phyloP scores from a whole-genome alignment of 2,329 filamentous ascomycete genomes.

The Fusarium oligoseptatum region DNA sequence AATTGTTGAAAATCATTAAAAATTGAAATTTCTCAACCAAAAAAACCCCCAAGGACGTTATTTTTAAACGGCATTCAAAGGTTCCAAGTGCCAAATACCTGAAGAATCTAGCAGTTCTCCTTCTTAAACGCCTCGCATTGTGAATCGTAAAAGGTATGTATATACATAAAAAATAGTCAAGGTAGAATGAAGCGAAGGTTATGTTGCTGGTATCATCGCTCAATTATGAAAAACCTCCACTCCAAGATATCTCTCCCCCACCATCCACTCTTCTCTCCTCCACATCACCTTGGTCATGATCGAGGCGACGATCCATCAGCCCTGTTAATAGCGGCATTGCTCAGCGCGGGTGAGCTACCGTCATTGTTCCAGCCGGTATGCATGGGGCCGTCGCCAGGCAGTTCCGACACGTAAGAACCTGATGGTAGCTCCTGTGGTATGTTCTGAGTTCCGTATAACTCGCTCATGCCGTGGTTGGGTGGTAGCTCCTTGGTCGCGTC shows the following conservation, averaged over 20 bases:
- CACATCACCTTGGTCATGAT: slow-evolving; percentile 2
- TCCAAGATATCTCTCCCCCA: not conserved
- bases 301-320: not conserved
- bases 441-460: slow-evolving; percentile 24
- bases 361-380: not conserved
- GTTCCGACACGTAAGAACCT: slow-evolving; percentile 7
- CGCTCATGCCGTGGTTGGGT: slow-evolving; percentile 2
- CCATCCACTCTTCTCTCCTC: not conserved
- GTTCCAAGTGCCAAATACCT: not conserved
- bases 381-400: slow-evolving; percentile 20
- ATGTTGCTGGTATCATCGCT: slow-evolving; percentile 14
- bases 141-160: not conserved
- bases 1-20: not conserved
- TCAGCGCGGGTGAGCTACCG: slow-evolving; percentile 1
- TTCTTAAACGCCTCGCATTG: not conserved
- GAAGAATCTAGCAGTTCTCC: not conserved
- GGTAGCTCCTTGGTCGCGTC: slow-evolving; percentile 24
- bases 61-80: not conserved
- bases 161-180: not conserved
- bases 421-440: slow-evolving; percentile 20
- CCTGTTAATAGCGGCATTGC: not conserved
- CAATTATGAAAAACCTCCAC: not conserved
- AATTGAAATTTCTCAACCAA: not conserved
- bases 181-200: not conserved
- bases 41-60: not conserved